Conservation (phyloP, 139 green algal genomes). For the Trebouxia sp. region DNA sequence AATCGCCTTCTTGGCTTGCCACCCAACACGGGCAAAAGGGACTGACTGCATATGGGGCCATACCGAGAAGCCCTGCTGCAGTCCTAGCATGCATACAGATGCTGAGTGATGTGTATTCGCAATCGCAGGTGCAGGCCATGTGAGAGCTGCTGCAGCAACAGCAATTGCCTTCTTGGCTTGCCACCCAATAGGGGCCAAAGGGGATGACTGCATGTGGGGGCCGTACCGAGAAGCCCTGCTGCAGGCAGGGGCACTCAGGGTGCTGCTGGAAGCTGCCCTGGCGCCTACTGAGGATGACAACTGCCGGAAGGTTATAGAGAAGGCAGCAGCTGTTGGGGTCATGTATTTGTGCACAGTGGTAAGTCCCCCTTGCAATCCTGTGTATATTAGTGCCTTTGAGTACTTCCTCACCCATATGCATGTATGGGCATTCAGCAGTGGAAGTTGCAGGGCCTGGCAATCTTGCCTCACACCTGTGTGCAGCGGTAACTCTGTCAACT, state of each 20-base stretch:
- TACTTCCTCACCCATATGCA: no score
- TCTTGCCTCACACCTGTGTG: no score
- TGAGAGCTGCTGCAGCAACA: constrained; percentile 64
- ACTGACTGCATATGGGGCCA: constrained; percentile 55
- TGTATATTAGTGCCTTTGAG: not conserved
- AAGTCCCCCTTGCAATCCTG: not conserved
- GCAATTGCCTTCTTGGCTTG: constrained; percentile 73
- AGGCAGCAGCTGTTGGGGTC: constrained; percentile 68
- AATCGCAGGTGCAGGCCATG: constrained; percentile 46
- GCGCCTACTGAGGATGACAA: constrained; percentile 49
- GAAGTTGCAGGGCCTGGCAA: no score
- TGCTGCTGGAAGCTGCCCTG: constrained; percentile 64
- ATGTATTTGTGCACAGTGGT: constrained; percentile 82
- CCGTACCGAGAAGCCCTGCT: constrained; percentile 57
- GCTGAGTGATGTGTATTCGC: not conserved
- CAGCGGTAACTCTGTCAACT: no score
- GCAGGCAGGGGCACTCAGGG: constrained; percentile 28
- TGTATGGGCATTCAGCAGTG: no score
- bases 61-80: constrained; percentile 51
- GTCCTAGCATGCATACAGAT: not conserved
- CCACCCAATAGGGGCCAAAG: constrained; percentile 66
- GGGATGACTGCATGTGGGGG: constrained; percentile 57
- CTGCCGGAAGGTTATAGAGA: constrained; percentile 67
- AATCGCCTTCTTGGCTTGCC: constrained; percentile 72
- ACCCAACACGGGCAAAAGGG: constrained; percentile 61